phyloP scores from a whole-genome alignment of 139 green algal species.

The Haematococcus lacustris region DNA sequence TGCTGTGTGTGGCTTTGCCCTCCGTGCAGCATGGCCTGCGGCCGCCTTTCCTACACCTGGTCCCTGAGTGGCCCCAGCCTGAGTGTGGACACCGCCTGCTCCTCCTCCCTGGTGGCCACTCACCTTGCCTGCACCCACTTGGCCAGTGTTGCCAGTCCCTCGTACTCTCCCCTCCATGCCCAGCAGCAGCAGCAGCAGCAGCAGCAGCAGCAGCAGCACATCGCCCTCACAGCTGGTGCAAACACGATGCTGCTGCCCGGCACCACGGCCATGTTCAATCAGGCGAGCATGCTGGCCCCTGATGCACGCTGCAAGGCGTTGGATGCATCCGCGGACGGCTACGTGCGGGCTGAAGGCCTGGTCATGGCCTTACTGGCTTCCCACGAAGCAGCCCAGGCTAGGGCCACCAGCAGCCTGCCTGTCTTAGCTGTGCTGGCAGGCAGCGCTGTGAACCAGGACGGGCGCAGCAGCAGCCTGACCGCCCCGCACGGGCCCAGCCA shows the following conservation, averaged over 20 bases:
- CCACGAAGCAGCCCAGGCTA: too few species aligned
- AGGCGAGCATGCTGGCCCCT: slow-evolving; percentile 57
- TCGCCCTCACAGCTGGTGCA: slow-evolving; percentile 66
- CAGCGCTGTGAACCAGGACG: slow-evolving; percentile 85
- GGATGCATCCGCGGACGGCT: slow-evolving; percentile 69
- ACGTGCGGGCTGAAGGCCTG: slow-evolving; percentile 38
- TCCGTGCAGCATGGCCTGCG: slow-evolving; percentile 1
- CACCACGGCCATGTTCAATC: slow-evolving; percentile 67
- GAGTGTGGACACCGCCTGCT: slow-evolving; percentile 79
- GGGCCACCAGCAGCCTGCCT: too few species aligned
- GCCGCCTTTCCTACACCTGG: slow-evolving; percentile 57
- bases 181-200: too few species aligned
- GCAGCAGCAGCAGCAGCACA: too few species aligned
- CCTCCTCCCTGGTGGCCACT: slow-evolving; percentile 73
- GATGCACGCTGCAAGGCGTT: slow-evolving; percentile 83
- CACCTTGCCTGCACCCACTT: too few species aligned
- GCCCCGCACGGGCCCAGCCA: slow-evolving; percentile 70
- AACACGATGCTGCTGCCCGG: slow-evolving; percentile 66
- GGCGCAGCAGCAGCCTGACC: slow-evolving; percentile 77
- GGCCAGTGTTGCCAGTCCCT: too few species aligned
- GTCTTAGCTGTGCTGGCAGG: slow-evolving; percentile 24
- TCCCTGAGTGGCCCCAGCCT: slow-evolving; percentile 55
- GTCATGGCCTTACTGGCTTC: slow-evolving; percentile 14
- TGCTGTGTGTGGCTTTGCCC: too few species aligned
- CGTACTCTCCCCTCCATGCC: too few species aligned